Evolutionary conservation across 345 rosid genomes (phyloP), one percentile per base, ranked within the genome.

Genomic region (Mangifera indica): DNA sequence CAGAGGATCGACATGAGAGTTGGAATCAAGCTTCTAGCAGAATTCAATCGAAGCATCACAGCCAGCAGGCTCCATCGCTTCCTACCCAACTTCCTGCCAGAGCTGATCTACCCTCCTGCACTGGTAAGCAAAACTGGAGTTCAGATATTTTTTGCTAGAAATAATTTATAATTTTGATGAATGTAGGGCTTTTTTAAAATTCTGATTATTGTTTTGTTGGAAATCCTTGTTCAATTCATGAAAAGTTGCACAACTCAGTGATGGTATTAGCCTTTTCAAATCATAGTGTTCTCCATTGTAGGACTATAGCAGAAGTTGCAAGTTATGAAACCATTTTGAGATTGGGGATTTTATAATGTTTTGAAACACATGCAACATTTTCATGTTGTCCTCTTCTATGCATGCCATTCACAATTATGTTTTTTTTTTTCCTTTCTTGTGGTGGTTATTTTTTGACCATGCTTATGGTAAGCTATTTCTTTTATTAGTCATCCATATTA

Each of bases 81-180:
- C 97, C 98, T 25, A 84, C 83, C 20, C 96, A 95, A 52, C 99
- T 95, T 78, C 97, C 98, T 48, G 87, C 83, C 62, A 81, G 90
- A 80, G 97, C 98, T 74, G 96, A 90, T 76, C 83, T 92, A 78
- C 99, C 99, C 45, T 84, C 99, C 66, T 89, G 96, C 85, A 88
- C 88, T 66, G 97, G 98, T 92, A 81, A 59, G 53, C 2, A 66
- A 69, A 45, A 58, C 18, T 55, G 44, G 3, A 17, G 14, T 59
- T 24, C 10, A 52, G 67, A 49, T 20, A 34, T 17, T 51, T 26
- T 26, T 25, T 26, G 52, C 42, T 45, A 45, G 29, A 70, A 59
- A 52, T 26, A 56, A n/a, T 25, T 10, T 59, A 29, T 29, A 26
- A 45, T 21, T 68, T 45, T 14, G 62, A 22, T 15, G 42, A 46